phyloP scores from a whole-genome alignment of 192 early-diverging fungal genomes.

The Entomortierella lignicola region DNA sequence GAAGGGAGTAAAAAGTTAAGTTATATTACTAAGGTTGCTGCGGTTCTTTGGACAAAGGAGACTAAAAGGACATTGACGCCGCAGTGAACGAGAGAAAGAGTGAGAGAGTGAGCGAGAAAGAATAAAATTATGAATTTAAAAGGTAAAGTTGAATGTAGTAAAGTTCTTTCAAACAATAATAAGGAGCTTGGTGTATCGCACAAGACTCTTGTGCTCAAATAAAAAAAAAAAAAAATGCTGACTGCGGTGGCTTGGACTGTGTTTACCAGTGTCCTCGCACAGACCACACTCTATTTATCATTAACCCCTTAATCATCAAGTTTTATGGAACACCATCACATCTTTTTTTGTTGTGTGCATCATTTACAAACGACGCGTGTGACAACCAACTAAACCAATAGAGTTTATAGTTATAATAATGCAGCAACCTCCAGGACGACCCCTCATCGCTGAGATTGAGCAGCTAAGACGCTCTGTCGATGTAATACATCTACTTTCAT shows the following conservation, averaged over 20 bases:
- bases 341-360: neutral
- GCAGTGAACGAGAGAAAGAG: conserved; percentile 5
- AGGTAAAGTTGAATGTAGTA: too few species aligned
- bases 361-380: neutral
- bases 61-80: neutral
- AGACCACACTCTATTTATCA: too few species aligned
- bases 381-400: too few species aligned
- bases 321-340: too few species aligned
- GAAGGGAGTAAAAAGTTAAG: neutral
- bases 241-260: neutral
- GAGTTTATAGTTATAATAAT: conserved; percentile 3
- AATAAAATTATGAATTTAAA: neutral
- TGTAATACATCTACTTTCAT: conserved; percentile 2
- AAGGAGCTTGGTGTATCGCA: too few species aligned
- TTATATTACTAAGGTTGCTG: neutral
- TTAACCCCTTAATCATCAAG: too few species aligned
- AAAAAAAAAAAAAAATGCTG: conserved; percentile 12
- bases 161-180: too few species aligned
- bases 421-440: conserved; percentile 17
- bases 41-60: neutral
- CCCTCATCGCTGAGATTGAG: conserved; percentile 40
- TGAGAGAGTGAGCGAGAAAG: neutral
- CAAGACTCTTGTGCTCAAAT: too few species aligned
- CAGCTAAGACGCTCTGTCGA: conserved; percentile 40
- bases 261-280: neutral